Conservation (phyloP, 2,329 filamentous ascomycete genomes). For the Pseudocercospora crystallina region DNA sequence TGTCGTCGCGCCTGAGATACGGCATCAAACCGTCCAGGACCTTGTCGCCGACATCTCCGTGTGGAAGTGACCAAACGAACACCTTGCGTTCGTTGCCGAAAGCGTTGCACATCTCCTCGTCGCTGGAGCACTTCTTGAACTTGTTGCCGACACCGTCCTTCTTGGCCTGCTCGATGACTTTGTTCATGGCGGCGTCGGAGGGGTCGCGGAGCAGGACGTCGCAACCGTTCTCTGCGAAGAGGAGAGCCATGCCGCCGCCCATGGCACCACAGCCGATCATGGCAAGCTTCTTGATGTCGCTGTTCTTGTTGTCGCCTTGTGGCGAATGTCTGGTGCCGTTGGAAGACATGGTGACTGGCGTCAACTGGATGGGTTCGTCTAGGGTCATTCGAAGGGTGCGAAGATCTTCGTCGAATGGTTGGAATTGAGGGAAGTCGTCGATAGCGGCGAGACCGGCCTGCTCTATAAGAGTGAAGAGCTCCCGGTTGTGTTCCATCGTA, state of each 20-base stretch:
- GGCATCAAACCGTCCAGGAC: slow-evolving; percentile 50
- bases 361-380: no score
- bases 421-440: no score
- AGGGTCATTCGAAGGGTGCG: no score
- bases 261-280: slow-evolving; percentile 61
- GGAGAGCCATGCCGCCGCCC: slow-evolving; percentile 60
- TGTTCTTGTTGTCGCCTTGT: slow-evolving; percentile 7
- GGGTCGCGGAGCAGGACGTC: slow-evolving; percentile 58
- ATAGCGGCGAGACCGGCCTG: no score
- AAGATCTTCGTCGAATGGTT: no score
- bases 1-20: slow-evolving; percentile 59
- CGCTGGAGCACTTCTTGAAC: slow-evolving; percentile 45
- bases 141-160: slow-evolving; percentile 41
- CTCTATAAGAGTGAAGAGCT: no score
- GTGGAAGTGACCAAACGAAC: slow-evolving; percentile 36
- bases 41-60: slow-evolving; percentile 46
- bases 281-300: slow-evolving; percentile 45
- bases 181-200: slow-evolving; percentile 50
- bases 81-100: slow-evolving; percentile 35
- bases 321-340: no score
- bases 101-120: slow-evolving; percentile 50
- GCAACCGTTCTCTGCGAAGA: slow-evolving; percentile 58
- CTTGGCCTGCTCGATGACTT: slow-evolving; percentile 42
- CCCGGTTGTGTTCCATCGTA: no score
- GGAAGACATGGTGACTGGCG: no score